phyloP scores from a whole-genome alignment of 2,329 filamentous ascomycete genomes.

The Microcyclospora pomicola region DNA sequence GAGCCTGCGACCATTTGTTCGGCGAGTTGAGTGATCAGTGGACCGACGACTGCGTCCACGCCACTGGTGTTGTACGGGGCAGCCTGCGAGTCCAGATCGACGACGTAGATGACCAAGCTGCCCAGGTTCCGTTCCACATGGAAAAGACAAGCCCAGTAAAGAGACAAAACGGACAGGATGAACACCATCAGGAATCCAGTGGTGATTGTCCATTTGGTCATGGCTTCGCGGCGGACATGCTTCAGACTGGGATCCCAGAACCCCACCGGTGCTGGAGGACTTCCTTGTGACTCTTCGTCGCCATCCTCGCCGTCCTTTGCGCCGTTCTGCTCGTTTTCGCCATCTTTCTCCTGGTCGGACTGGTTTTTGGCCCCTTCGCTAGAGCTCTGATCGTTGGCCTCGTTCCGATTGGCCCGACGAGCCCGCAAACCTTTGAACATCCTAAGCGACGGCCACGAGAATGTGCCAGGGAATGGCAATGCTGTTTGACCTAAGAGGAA shows the following conservation, averaged over 20 bases:
- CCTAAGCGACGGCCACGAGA: too few species aligned
- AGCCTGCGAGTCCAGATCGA: slow-evolving; percentile 47
- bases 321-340: slow-evolving; percentile 3
- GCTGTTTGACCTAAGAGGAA: too few species aligned
- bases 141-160: slow-evolving; percentile 49
- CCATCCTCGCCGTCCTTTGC: not conserved
- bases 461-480: too few species aligned
- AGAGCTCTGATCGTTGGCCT: too few species aligned
- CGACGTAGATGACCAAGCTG: slow-evolving; percentile 41
- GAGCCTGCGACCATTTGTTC: slow-evolving; percentile 29
- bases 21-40: slow-evolving; percentile 35
- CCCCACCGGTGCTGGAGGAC: slow-evolving; percentile 23
- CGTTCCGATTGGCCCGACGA: too few species aligned
- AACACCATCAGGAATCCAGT: slow-evolving; percentile 41
- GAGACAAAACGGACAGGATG: slow-evolving; percentile 41
- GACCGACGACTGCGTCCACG: slow-evolving; percentile 42
- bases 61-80: slow-evolving; percentile 35
- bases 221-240: slow-evolving; percentile 26
- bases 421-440: too few species aligned
- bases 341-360: not conserved
- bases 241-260: slow-evolving; percentile 32
- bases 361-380: too few species aligned
- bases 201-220: slow-evolving; percentile 29
- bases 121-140: slow-evolving; percentile 35
- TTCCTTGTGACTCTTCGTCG: not conserved